phyloP scores from a whole-genome alignment of 2,329 filamentous ascomycete genomes.

The Colletotrichum coccodes region DNA sequence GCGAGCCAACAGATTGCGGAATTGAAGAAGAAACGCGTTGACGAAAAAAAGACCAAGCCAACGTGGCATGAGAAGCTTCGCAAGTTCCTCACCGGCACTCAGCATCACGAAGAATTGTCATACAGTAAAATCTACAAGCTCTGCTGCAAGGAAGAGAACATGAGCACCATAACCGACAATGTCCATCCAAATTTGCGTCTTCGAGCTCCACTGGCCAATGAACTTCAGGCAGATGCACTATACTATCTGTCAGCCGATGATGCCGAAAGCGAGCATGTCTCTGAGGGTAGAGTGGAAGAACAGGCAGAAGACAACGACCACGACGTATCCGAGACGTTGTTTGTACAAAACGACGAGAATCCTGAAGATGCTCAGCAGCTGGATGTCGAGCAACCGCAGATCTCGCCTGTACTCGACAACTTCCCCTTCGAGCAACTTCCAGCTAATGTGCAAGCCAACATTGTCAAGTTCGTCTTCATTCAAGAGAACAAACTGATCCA shows the following conservation, averaged over 20 bases:
- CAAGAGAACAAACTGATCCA: conserved; percentile 49
- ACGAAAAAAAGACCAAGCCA: not conserved
- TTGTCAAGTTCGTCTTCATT: conserved; percentile 50
- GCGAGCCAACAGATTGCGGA: not conserved
- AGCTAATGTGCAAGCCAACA: conserved; percentile 40
- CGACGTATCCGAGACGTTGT: not conserved
- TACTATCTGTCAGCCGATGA: not conserved
- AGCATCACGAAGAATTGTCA: not conserved
- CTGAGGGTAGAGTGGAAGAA: not conserved
- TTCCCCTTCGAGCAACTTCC: conserved; percentile 46
- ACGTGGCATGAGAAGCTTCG: conserved; percentile 19
- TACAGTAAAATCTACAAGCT: conserved; percentile 37
- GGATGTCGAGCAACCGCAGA: not conserved
- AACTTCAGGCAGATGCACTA: not conserved
- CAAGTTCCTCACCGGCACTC: not conserved
- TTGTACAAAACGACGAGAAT: conserved; percentile 1
- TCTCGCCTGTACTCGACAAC: not conserved
- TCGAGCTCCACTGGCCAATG: not conserved
- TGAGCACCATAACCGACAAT: conserved; percentile 31
- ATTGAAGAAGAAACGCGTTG: not conserved
- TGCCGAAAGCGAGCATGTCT: too few relatives aligned
- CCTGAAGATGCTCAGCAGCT: not conserved
- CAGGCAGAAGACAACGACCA: not conserved
- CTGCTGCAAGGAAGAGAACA: conserved; percentile 48
- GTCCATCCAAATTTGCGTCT: conserved; percentile 44